A percentile compares a stretch with the other conserved stretches of the same genome.
These are phyloP conservation scores for Hansenula sp. DNA, from an alignment of 1,139 yeast species.

Conservation along the genomic window DNA sequence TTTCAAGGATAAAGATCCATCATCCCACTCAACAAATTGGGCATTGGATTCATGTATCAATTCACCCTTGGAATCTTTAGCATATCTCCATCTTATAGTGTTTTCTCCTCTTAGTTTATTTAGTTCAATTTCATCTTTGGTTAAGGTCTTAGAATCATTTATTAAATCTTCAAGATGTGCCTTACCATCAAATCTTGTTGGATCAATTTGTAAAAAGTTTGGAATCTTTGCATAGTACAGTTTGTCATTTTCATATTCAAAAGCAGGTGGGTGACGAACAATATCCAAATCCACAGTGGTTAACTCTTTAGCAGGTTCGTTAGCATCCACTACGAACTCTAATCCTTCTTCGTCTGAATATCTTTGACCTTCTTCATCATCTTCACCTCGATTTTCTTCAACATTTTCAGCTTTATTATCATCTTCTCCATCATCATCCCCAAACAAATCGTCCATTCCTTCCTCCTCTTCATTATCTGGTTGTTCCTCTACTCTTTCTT, in stretches of 20 bases:
- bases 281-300: constrained; percentile 58
- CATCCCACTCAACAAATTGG: constrained; percentile 90
- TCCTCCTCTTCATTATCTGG: constrained; percentile 14
- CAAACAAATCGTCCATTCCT: constrained; percentile 40
- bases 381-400: constrained; percentile 18
- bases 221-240: constrained; percentile 70
- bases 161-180: constrained; percentile 35
- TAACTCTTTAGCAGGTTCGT: constrained; percentile 35
- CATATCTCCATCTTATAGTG: constrained; percentile 91
- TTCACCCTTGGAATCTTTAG: constrained; percentile 56
- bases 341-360: constrained; percentile 25
- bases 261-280: constrained; percentile 65
- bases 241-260: constrained; percentile 37
- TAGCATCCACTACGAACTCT: constrained; percentile 35
- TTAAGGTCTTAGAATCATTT: constrained; percentile 48
- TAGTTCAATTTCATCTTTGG: constrained; percentile 43
- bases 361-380: constrained; percentile 29
- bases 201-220: constrained; percentile 74
- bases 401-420: constrained; percentile 16
- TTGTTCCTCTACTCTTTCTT: constrained; percentile 15
- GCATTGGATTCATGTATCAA: constrained; percentile 84
- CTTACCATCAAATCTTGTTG: constrained; percentile 82
- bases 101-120: constrained; percentile 66
- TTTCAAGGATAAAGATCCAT: constrained; percentile 81
- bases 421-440: constrained; percentile 41